Base-by-base conservation (phyloP, 2,329 filamentous ascomycete species). In the Fusarium xylarioides region DNA sequence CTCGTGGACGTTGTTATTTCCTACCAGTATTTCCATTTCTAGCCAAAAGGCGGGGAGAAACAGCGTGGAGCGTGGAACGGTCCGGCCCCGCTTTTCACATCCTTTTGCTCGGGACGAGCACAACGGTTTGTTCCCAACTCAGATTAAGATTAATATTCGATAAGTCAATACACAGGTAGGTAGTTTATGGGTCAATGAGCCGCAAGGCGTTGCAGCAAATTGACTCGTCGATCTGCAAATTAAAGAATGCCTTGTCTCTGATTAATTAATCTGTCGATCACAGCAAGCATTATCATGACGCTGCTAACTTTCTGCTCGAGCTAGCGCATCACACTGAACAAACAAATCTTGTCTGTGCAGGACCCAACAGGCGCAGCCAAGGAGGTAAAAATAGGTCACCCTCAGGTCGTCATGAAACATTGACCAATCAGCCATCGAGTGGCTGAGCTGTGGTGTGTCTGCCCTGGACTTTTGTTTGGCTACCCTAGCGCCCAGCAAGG, bases 11-110 rank as follows among this genome's bases (percentile, higher is more conserved):
- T 30, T 47, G 26, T 26, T 62, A 62, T 35, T 63, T 58, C 52
- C 55, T 58, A 28, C 26, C 26, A 28, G 26, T 28, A 42, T 68
- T 67, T 56, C 74, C 74, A 62, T 58, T 63, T 76, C 47, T 40
- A 66, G 74, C 62, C 62, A 75, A 64, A 69, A 72, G 63, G 70
- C 65, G 72, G 74, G 74, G 74, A 50, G 63, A 59, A 26, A 38
- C 58, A 42, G 34, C 55, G 54, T 59, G 56, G 59, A 63, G 60
- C 55, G 49, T 65, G 55, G 63, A 71, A 65, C 68, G 70, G 70
- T 61, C 62, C 70, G 66, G 70, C 70, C 70, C 70, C 66, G 35
- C 66, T 58, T 64, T 23, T 26, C n/a, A 34, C 21, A 43, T 50
- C 56, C 37, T 46, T 43, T 60, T 53, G 46, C 23, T 56, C 54